Base-by-base conservation (phyloP, 192 early-diverging fungal species). In the Backusella australiensis region DNA sequence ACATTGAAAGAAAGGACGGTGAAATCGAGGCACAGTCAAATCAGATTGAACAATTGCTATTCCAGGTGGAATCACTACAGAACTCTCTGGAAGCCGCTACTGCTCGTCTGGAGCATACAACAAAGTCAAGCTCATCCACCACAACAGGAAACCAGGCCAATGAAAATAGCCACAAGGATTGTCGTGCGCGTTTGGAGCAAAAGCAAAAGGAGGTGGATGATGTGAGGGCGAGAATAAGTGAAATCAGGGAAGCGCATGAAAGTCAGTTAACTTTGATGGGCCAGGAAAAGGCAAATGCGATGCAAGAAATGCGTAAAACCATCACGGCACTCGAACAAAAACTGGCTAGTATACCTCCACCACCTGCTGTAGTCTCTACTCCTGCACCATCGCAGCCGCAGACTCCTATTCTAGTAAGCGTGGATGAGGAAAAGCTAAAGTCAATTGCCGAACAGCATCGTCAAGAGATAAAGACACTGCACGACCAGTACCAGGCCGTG, bases 31-130 rank as follows among this genome's bases (percentile, higher is more conserved):
- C 46, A 73, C 77, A 69, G 12, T 39, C 56, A 14, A n/a, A 38
- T 69, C 73, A 74, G 9, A 75, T 79, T 59, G 78, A 79, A 2
- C 23, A 38, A 5, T 32, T 79, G 23, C 34, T 74, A 14, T 70
- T 63, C 26, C 53, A 79, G 41, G 66, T 79, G 9, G 78, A 79
- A 12, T 63, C 66, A 29, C 39, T 79, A 11, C 78, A 79, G 4
- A 74, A 73, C 23, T 36, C 65, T 19, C 17, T 79, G 8, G 78
- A 79, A 59, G 78, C 65, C 21, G 78, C 78, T 23, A 79, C 78
- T 9, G 7, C 34, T n/a, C 72, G 78, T 46, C 46, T 79, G 34
- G 72, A 79, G 56, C 72, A 79, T 44, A 70, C 78, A 15, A 52
- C 72, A 21, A 70, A 52, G 35, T 69, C 66, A 12, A 29, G 39